phyloP scores from a whole-genome alignment of 768 basidiomycete species.

The Trametes punicea region DNA sequence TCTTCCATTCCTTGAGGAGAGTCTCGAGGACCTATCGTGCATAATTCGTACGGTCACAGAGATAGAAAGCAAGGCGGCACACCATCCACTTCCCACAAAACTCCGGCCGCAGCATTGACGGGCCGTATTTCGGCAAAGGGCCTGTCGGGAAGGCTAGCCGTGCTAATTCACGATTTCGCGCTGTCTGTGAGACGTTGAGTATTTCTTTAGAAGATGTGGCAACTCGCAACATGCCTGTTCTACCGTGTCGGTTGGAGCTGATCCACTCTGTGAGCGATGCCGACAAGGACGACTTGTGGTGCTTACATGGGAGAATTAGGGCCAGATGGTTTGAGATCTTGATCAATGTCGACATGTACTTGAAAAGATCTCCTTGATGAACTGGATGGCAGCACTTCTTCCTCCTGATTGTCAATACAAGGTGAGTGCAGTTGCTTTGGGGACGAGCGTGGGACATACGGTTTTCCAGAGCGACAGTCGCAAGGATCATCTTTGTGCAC shows the following conservation, averaged over 20 bases:
- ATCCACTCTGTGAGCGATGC: not conserved
- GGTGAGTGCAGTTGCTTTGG: constrained; percentile 18
- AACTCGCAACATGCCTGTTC: constrained; percentile 53
- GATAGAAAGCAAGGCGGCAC: too few species aligned
- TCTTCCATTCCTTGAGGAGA: constrained; percentile 64
- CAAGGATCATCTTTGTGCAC: constrained; percentile 71
- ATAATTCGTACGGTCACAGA: too few species aligned
- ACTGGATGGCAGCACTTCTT: constrained; percentile 55
- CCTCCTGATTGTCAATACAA: constrained; percentile 39
- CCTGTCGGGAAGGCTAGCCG: constrained; percentile 62
- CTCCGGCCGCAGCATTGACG: constrained; percentile 57
- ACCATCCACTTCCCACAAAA: constrained; percentile 87
- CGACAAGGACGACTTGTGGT: not conserved
- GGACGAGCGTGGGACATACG: constrained; percentile 33
- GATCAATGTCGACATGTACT: constrained; percentile 77
- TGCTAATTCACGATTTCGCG: constrained; percentile 59
- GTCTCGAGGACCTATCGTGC: constrained; percentile 63
- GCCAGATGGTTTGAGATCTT: constrained; percentile 88
- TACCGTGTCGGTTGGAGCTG: constrained; percentile 64
- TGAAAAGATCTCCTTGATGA: constrained; percentile 56
- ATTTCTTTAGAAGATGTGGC: not conserved
- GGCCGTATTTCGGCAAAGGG: constrained; percentile 53
- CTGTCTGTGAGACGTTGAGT: constrained; percentile 28
- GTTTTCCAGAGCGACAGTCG: constrained; percentile 58
- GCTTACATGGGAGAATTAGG: constrained; percentile 75